Percentiles rank a stretch among this genome's conserved stretches.
phyloP scores from a whole-genome alignment of 2,329 filamentous ascomycete species.

The Epichloe gansuensis region DNA sequence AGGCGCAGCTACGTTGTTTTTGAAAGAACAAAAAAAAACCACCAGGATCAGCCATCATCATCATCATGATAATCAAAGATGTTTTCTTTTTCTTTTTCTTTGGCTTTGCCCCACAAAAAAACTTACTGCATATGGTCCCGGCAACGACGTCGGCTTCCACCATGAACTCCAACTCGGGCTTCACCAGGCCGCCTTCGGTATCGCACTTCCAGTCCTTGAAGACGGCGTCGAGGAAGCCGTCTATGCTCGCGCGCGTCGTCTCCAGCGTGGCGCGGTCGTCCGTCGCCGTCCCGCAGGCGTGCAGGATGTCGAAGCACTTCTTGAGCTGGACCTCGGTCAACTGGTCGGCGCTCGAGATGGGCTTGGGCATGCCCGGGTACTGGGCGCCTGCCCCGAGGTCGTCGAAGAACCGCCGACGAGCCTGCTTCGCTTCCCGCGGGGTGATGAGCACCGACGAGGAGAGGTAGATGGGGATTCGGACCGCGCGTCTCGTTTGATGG shows the following conservation, averaged over 20 bases:
- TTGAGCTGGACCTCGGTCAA: conserved; percentile 17
- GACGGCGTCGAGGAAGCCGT: conserved; percentile 19
- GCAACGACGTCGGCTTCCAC: conserved; percentile 16
- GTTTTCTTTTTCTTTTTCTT: background rate
- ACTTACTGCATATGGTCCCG: conserved; percentile 19
- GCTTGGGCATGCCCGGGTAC: conserved; percentile 8
- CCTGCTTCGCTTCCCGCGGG: conserved; percentile 1
- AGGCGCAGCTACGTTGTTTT: background rate
- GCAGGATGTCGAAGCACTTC: conserved; percentile 21
- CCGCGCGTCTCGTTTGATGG: background rate
- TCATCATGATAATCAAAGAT: too few relatives aligned
- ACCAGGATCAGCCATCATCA: background rate
- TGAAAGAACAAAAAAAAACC: background rate
- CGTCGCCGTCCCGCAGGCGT: conserved; percentile 19
- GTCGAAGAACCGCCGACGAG: conserved; percentile 12
- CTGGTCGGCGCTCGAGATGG: conserved; percentile 15
- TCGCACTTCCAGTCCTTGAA: conserved; percentile 18
- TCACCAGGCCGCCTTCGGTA: conserved; percentile 4
- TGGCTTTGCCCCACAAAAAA: background rate
- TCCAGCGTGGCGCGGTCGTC: conserved; percentile 11
- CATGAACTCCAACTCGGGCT: conserved; percentile 17
- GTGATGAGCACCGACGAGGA: conserved; percentile 1
- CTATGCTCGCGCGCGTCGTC: conserved; percentile 18
- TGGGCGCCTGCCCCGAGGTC: conserved; percentile 13
- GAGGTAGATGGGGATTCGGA: conserved; percentile 11